Conservation (phyloP, 495 filamentous ascomycete species). For the Trichoderma asperelloides region DNA sequence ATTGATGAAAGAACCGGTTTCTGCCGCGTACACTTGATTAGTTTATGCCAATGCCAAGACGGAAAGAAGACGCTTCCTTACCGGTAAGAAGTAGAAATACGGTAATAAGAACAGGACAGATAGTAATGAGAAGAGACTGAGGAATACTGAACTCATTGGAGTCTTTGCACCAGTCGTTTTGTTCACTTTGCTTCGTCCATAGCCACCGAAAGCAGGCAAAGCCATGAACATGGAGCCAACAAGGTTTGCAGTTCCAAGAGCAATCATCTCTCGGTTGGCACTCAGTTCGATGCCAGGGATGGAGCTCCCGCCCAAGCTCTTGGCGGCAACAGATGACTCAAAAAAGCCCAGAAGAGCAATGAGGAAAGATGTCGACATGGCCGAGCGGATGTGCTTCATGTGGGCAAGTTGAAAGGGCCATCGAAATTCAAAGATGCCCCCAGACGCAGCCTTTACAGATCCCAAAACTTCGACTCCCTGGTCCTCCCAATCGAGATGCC, state of each 20-base stretch:
- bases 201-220: slow-evolving; percentile 90
- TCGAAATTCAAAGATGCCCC: slow-evolving; percentile 63
- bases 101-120: slow-evolving; percentile 75
- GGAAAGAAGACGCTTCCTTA: slow-evolving; percentile 31
- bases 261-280: slow-evolving; percentile 89
- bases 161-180: slow-evolving; percentile 82
- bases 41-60: neutral
- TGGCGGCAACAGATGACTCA: slow-evolving; percentile 95
- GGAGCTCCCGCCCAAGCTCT: slow-evolving; percentile 63
- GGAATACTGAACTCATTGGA: slow-evolving; percentile 80
- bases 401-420: slow-evolving; percentile 73
- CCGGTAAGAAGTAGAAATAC: slow-evolving; percentile 90
- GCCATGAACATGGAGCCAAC: slow-evolving; percentile 85
- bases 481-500: slow-evolving; percentile 69
- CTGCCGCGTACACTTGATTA: slow-evolving; percentile 35
- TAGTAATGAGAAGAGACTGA: slow-evolving; percentile 72
- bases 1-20: slow-evolving; percentile 91
- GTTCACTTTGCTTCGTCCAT: slow-evolving; percentile 94
- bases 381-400: slow-evolving; percentile 74
- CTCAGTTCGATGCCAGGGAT: slow-evolving; percentile 71
- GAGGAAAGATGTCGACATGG: slow-evolving; percentile 84
- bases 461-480: slow-evolving; percentile 78
- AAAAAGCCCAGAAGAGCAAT: slow-evolving; percentile 97
- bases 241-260: slow-evolving; percentile 82
- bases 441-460: slow-evolving; percentile 59